phyloP scores from a whole-genome alignment of 1,284 basidiomycete genomes.

The Salmacisia buchloeana region DNA sequence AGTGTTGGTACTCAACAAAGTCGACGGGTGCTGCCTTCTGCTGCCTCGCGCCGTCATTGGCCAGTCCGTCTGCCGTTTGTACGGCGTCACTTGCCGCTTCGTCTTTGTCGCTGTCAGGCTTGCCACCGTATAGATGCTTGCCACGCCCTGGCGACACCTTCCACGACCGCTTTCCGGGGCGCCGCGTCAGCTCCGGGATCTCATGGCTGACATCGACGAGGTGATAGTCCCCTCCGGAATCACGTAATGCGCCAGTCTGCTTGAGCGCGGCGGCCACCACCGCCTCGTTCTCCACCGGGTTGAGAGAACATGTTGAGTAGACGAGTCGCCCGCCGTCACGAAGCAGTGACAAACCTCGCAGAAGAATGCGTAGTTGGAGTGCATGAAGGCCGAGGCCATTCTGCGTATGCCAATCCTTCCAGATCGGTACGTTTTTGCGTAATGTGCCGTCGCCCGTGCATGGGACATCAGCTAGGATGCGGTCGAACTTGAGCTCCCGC shows the following conservation, averaged over 20 bases:
- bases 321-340: slow-evolving; percentile 82
- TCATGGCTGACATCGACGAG: slow-evolving; percentile 71
- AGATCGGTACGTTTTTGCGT: slow-evolving; percentile 89
- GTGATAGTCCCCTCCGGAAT: slow-evolving; percentile 61
- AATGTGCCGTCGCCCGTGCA: slow-evolving; percentile 96
- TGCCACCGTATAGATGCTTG: slow-evolving; percentile 26
- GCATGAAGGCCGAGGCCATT: slow-evolving; percentile 86
- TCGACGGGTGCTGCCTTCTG: background rate
- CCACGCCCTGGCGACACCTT: slow-evolving; percentile 42
- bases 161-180: slow-evolving; percentile 50
- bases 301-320: slow-evolving; percentile 96
- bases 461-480: slow-evolving; percentile 93
- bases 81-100: slow-evolving; percentile 16
- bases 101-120: slow-evolving; percentile 15
- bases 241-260: slow-evolving; percentile 13
- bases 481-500: slow-evolving; percentile 68
- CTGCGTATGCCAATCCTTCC: slow-evolving; percentile 82
- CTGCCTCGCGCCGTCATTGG: background rate
- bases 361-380: slow-evolving; percentile 83
- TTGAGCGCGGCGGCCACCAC: slow-evolving; percentile 70
- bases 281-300: slow-evolving; percentile 96
- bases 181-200: slow-evolving; percentile 68
- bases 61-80: background rate
- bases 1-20: background rate
- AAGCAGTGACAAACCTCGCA: slow-evolving; percentile 84